Base-by-base conservation (phyloP, 257 asterid genomes). In the Ilex asprella region DNA sequence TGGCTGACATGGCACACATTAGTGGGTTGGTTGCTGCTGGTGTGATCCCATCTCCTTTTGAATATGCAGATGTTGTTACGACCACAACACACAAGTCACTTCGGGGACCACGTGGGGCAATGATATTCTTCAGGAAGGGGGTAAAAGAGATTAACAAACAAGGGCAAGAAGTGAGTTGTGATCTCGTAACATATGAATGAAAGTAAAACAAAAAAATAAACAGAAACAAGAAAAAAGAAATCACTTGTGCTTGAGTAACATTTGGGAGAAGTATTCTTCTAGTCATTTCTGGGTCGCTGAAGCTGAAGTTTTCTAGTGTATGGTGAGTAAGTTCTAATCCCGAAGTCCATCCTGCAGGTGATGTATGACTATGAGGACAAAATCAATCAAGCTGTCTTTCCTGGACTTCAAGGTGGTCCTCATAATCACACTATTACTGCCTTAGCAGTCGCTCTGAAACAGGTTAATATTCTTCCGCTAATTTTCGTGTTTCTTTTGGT, bases 341-440 rank as follows among this genome's bases (percentile, higher is more conserved):
- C 62, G 51, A 35, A 16, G 41, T 72, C 64, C 59, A 51, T 68
- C 68, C 60, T 44, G 57, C 78, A 92, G 99, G 97, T 92, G 58
- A 61, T 79, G 84, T 89, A 87, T 66, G 97, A 93, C 70, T 82
- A 71, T 72, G 99, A 84, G 74, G 99, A 93, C 79, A 93, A 77
- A 77, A 89, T 93, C 64, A 93, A 93, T 73, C 95, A 85, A 74
- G 99, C 99, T 7, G 99, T 93, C 67, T 93, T 93, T 79, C 99
- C 99, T 51, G 99, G 99, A 67, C 96, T 89, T 72, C 99, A 93
- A 81, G 99, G 99, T 65, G 99, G 99, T 63, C 99, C 99, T 9
- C 99, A 93, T 79, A 93, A 93, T 73, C 99, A 93, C 76, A 93
- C 99, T 12, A 93, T 89, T 61, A 82, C 96, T 70, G 97, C 87